A percentile compares a stretch with the other conserved stretches of the same genome.
phyloP scores from a whole-genome alignment of 306 rosid species.

The Cucurbita moschata region DNA sequence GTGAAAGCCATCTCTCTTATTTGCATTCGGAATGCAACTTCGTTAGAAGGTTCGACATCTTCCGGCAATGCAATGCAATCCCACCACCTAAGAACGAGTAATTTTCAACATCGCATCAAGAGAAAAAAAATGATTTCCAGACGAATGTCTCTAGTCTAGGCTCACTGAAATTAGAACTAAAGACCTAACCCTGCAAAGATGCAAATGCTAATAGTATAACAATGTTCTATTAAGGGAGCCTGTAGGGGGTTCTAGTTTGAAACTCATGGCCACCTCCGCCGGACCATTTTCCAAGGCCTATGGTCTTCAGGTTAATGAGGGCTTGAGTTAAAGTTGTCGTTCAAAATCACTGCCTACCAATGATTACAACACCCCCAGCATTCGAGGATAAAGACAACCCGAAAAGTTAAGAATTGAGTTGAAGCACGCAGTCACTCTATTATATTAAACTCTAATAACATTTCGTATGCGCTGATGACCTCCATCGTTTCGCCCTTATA shows the following conservation, averaged over 20 bases:
- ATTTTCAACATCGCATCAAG: not conserved
- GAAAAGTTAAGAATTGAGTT: not conserved
- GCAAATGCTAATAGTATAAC: not conserved
- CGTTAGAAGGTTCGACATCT: constrained; percentile 63
- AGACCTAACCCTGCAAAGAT: not conserved
- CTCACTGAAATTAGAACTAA: not conserved
- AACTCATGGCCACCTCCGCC: not conserved
- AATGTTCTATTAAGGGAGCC: not conserved
- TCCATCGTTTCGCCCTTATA: not conserved
- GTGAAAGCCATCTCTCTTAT: constrained; percentile 65
- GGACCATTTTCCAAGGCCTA: not conserved
- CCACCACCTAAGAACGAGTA: constrained; percentile 75
- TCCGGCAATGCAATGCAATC: constrained; percentile 83
- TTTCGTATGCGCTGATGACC: not conserved
- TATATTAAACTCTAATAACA: not conserved
- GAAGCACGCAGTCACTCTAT: not conserved
- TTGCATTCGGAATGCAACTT: constrained; percentile 60
- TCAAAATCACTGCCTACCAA: not conserved
- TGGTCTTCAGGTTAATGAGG: not conserved
- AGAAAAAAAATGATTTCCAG: not conserved
- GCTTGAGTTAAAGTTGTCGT: not conserved
- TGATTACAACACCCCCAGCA: not conserved
- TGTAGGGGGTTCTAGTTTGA: not conserved
- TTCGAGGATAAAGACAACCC: not conserved
- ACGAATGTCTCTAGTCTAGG: no score